phyloP scores from a whole-genome alignment of 768 basidiomycete species.

The Macrolepiota albuminosa region DNA sequence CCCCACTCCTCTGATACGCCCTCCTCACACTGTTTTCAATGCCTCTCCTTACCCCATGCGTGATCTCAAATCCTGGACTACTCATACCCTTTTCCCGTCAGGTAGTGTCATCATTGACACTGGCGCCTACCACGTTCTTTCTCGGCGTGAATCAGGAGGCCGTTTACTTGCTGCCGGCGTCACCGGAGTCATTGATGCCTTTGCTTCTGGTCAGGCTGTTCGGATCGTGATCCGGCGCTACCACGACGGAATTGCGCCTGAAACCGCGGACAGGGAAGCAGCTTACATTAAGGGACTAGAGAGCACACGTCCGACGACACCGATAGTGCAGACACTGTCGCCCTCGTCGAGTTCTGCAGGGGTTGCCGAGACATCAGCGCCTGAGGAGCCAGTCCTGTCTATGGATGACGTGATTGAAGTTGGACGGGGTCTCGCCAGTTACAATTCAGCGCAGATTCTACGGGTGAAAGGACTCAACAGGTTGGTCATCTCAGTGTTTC shows the following conservation, averaged over 20 bases:
- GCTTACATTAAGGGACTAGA: constrained; percentile 35
- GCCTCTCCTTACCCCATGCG: constrained; percentile 66
- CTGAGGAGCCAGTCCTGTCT: constrained; percentile 22
- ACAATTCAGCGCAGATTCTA: constrained; percentile 89
- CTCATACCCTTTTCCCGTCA: constrained; percentile 88
- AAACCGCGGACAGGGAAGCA: constrained; percentile 21
- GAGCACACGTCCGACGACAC: constrained; percentile 53
- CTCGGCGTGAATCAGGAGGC: constrained; percentile 83
- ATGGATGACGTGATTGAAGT: constrained; percentile 75
- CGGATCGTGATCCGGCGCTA: constrained; percentile 59
- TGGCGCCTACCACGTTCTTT: constrained; percentile 85
- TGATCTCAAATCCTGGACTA: constrained; percentile 94
- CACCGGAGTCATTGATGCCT: constrained; percentile 77
- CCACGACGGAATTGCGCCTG: constrained; percentile 20
- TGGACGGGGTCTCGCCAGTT: constrained; percentile 92
- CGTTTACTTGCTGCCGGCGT: constrained; percentile 92
- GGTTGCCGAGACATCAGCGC: constrained; percentile 22
- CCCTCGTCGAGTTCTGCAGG: constrained; percentile 28
- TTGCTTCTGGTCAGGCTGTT: constrained; percentile 94
- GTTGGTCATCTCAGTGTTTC: constrained; percentile 32
- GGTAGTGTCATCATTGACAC: constrained; percentile 86
- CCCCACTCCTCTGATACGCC: constrained; percentile 35
- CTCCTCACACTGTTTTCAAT: constrained; percentile 86
- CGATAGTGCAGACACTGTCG: constrained; percentile 36
- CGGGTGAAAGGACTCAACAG: constrained; percentile 89